Evolutionary conservation across 768 basidiomycete genomes (phyloP).

Genomic region (Lentinula lateritia): DNA sequence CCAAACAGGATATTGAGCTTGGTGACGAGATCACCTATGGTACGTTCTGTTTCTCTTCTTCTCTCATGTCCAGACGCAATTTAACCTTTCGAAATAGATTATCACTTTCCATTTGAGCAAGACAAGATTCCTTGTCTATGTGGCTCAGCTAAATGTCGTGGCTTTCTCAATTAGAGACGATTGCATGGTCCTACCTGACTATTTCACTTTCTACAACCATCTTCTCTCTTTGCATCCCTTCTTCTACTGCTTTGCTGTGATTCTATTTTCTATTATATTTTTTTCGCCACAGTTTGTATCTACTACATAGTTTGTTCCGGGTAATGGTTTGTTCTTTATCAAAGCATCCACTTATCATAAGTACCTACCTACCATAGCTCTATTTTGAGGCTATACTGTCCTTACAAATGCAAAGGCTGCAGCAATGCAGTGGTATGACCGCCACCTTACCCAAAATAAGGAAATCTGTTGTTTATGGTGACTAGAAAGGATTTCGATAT

Average conservation of each 20-base stretch:
- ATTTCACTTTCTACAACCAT: neutral
- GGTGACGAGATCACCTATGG: conserved; percentile 98
- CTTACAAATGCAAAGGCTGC: no score
- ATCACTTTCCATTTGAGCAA: conserved; percentile 98
- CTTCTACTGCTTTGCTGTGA: neutral
- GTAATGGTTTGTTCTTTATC: neutral
- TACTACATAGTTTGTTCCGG: neutral
- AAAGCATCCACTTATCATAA: neutral
- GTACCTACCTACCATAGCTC: neutral
- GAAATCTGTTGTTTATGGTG: no score
- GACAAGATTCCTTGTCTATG: conserved; percentile 95
- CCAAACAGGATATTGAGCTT: conserved; percentile 91
- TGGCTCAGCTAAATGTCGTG: conserved; percentile 86
- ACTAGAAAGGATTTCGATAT: no score
- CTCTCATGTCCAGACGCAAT: neutral
- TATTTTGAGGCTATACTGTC: no score
- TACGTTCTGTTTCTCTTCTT: conserved; percentile 28
- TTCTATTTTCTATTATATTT: neutral
- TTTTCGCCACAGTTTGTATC: conserved; percentile 9
- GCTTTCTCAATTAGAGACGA: conserved; percentile 80
- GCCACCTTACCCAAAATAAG: no score
- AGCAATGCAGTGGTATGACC: no score
- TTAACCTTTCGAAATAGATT: conserved; percentile 49
- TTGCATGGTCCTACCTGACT: neutral
- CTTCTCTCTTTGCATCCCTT: neutral